Percentiles rank a stretch among this genome's conserved stretches.
These are phyloP conservation scores for Pavlovales sp. DNA, from an alignment of 208 protist genomes.

Conservation along the genomic window DNA sequence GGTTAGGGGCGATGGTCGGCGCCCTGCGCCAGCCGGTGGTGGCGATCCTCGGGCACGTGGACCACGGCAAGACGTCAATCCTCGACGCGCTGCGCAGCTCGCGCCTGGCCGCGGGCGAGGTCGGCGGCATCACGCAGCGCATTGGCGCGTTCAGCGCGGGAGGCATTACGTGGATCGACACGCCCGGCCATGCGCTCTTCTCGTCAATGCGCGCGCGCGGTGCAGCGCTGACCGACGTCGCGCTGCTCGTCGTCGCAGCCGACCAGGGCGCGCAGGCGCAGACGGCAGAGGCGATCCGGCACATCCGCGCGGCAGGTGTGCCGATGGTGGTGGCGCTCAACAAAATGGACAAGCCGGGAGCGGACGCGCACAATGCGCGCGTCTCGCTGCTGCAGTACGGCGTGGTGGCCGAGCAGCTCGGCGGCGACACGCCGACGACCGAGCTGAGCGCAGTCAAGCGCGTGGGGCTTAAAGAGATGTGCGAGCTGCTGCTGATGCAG, in stretches of 20 bases:
- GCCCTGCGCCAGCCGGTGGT: constrained; percentile 80
- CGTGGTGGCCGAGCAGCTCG: constrained; percentile 77
- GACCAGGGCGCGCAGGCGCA: constrained; percentile 82
- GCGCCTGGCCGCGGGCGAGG: constrained; percentile 77
- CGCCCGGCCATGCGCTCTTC: constrained; percentile 85
- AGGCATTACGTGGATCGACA: constrained; percentile 93
- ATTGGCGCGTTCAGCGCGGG: constrained; percentile 74
- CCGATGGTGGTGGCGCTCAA: constrained; percentile 91
- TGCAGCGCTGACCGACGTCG: constrained; percentile 83
- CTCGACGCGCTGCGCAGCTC: constrained; percentile 58
- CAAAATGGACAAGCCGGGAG: constrained; percentile 87
- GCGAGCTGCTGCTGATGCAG: constrained; percentile 80
- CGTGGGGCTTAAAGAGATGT: constrained; percentile 74
- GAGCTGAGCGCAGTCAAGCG: constrained; percentile 80
- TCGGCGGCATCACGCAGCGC: constrained; percentile 92
- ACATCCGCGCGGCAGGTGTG: constrained; percentile 65
- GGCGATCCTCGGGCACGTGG: constrained; percentile 95
- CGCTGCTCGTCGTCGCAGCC: constrained; percentile 87
- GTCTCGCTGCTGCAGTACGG: background rate
- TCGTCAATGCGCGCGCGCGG: constrained; percentile 84
- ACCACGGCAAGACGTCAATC: constrained; percentile 97
- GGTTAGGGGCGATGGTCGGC: too few relatives aligned
- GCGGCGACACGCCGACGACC: constrained; percentile 82
- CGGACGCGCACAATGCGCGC: constrained; percentile 61
- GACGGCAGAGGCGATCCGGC: constrained; percentile 57